Percentiles rank a stretch among this genome's conserved stretches.
Conservation (phyloP, 78 protist genomes). For the Pelomyxa schiedti region DNA sequence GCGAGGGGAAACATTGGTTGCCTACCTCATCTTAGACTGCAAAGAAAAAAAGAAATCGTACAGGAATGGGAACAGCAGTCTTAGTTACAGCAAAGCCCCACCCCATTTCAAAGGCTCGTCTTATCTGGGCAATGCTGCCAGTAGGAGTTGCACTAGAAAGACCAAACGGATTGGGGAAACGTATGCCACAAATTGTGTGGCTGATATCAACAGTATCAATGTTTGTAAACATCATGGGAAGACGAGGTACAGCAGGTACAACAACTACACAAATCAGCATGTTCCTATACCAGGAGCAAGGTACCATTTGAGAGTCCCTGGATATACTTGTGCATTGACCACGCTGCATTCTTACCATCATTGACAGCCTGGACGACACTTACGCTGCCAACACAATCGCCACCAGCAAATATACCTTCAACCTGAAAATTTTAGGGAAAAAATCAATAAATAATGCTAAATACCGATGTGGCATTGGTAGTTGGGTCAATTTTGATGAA, state of each 20-base stretch:
- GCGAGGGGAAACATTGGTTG: slow-evolving; percentile 59
- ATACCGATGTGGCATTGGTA: too few species aligned
- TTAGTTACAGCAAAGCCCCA: slow-evolving; percentile 88
- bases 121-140: too few species aligned
- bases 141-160: slow-evolving; percentile 78
- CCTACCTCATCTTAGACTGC: too few species aligned
- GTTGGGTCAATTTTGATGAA: too few species aligned
- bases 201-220: slow-evolving; percentile 64
- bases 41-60: too few species aligned
- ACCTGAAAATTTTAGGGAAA: too few species aligned
- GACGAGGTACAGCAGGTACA: slow-evolving; percentile 1
- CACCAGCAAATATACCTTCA: too few species aligned
- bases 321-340: slow-evolving; percentile 60
- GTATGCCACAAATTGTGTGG: slow-evolving; percentile 51
- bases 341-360: slow-evolving; percentile 77
- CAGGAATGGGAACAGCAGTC: too few species aligned
- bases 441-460: too few species aligned
- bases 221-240: slow-evolving; percentile 60
- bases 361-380: slow-evolving; percentile 78
- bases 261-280: too few species aligned
- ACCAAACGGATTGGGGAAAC: slow-evolving; percentile 80
- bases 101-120: slow-evolving; percentile 78
- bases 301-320: slow-evolving; percentile 12
- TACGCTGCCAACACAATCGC: too few species aligned
- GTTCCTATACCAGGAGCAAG: too few species aligned